Evolutionary conservation across 2,329 filamentous ascomycete genomes (phyloP).

Genomic region (Tolypocladium sp.): DNA sequence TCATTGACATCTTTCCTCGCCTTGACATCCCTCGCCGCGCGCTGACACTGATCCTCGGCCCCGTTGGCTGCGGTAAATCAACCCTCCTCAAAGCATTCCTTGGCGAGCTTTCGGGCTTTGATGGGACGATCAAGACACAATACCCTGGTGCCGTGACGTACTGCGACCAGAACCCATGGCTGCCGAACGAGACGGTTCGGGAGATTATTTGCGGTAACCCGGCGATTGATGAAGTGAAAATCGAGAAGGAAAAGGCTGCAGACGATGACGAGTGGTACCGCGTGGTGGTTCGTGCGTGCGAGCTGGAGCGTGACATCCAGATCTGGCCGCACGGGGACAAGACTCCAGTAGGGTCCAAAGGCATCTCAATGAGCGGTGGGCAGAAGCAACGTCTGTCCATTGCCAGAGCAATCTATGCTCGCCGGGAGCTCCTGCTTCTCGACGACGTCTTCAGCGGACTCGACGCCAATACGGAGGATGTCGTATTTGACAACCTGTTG

Average conservation of each 20-base stretch:
- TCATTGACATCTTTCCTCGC: not conserved
- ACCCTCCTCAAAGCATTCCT: conserved; percentile 16
- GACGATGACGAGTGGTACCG: conserved; percentile 13
- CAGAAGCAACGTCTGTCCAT: conserved; percentile 18
- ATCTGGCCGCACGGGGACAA: conserved; percentile 17
- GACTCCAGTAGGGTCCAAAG: conserved; percentile 19
- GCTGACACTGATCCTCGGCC: conserved; percentile 15
- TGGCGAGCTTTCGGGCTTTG: conserved; percentile 10
- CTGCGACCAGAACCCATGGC: conserved; percentile 13
- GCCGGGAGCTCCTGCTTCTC: conserved; percentile 10
- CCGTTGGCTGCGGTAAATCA: conserved; percentile 21
- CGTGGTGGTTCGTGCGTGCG: conserved; percentile 14
- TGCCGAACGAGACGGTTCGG: conserved; percentile 18
- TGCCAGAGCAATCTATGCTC: conserved; percentile 14
- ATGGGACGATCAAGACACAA: conserved; percentile 7
- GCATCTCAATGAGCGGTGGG: conserved; percentile 22
- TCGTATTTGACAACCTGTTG: conserved; percentile 10
- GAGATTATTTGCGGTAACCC: conserved; percentile 18
- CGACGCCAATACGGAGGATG: conserved; percentile 11
- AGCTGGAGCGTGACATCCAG: conserved; percentile 11
- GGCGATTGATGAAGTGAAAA: conserved; percentile 31
- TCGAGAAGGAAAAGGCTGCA: not conserved
- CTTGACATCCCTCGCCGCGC: not conserved
- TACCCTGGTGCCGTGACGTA: conserved; percentile 11
- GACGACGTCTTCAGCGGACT: conserved; percentile 19